phyloP scores from a whole-genome alignment of 345 rosid species.

The Punica granatum region DNA sequence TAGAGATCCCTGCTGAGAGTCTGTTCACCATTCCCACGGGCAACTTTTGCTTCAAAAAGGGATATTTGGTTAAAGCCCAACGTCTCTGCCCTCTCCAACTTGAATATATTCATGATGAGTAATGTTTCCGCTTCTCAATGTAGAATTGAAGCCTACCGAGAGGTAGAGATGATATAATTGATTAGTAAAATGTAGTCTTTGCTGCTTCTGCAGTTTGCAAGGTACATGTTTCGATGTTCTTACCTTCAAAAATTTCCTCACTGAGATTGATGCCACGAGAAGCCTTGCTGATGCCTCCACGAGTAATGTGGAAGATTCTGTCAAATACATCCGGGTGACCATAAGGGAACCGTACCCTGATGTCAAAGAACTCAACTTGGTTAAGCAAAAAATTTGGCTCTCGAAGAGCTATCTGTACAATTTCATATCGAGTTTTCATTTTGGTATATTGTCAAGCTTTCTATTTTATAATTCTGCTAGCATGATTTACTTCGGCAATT shows the following conservation, averaged over 20 bases:
- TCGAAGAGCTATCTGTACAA: background rate
- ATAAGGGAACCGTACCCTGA: conserved; percentile 93
- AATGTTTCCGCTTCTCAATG: conserved; percentile 80
- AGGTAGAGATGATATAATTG: background rate
- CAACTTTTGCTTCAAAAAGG: conserved; percentile 96
- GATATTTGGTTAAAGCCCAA: conserved; percentile 95
- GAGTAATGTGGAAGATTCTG: conserved; percentile 86
- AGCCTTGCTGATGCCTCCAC: conserved; percentile 98
- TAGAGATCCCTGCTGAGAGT: conserved; percentile 87
- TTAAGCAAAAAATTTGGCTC: conserved; percentile 1
- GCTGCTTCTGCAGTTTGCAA: background rate
- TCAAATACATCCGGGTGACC: conserved; percentile 97
- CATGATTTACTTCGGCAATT: no score
- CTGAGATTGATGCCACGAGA: conserved; percentile 92
- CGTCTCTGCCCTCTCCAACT: conserved; percentile 99
- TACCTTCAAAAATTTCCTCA: conserved; percentile 98
- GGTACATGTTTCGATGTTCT: conserved; percentile 11
- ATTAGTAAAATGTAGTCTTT: background rate
- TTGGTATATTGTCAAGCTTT: no score
- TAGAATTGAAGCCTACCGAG: conserved; percentile 79
- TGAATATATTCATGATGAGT: conserved; percentile 99
- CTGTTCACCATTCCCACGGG: conserved; percentile 98
- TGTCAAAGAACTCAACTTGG: conserved; percentile 12
- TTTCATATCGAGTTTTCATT: no score
- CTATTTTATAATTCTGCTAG: no score